phyloP scores from a whole-genome alignment of 768 basidiomycete species.

The Tubosaeta sp. region DNA sequence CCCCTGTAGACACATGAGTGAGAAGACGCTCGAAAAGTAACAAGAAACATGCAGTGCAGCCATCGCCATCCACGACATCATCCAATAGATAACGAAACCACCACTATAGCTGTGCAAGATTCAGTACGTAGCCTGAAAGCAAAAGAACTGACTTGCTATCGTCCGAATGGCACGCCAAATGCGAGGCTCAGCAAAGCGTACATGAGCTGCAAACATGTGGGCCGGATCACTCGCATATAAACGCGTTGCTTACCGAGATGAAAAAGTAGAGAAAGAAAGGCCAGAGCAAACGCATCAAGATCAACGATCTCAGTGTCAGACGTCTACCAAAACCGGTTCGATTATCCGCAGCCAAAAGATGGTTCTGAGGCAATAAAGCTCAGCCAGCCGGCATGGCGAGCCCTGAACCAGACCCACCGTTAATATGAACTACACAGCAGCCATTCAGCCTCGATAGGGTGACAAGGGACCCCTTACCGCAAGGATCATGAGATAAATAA shows the following conservation, averaged over 20 bases:
- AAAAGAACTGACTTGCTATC: constrained; percentile 33
- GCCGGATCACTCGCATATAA: neutral
- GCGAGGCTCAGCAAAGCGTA: constrained; percentile 58
- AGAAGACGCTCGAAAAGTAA: neutral
- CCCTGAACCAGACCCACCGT: constrained; percentile 15
- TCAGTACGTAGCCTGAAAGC: neutral
- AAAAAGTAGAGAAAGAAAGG: constrained; percentile 41
- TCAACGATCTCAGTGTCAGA: constrained; percentile 35
- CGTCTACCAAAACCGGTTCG: constrained; percentile 38
- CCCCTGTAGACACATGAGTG: constrained; percentile 39
- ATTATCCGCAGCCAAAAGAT: constrained; percentile 31
- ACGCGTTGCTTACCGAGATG: constrained; percentile 31
- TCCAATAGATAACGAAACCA: constrained; percentile 66
- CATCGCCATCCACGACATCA: constrained; percentile 59
- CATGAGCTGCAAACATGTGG: constrained; percentile 39
- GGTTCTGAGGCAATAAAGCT: constrained; percentile 20
- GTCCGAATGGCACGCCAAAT: constrained; percentile 53
- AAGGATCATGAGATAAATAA: constrained; percentile 45
- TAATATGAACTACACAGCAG: constrained; percentile 21
- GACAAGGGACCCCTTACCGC: constrained; percentile 14
- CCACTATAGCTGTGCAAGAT: constrained; percentile 37
- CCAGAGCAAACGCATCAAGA: constrained; percentile 38
- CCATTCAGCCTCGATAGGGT: constrained; percentile 1
- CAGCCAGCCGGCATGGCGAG: neutral
- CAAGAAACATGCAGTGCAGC: constrained; percentile 42